Evolutionary conservation across 768 basidiomycete genomes (phyloP).

Genomic region (Tricholoma terreum): DNA sequence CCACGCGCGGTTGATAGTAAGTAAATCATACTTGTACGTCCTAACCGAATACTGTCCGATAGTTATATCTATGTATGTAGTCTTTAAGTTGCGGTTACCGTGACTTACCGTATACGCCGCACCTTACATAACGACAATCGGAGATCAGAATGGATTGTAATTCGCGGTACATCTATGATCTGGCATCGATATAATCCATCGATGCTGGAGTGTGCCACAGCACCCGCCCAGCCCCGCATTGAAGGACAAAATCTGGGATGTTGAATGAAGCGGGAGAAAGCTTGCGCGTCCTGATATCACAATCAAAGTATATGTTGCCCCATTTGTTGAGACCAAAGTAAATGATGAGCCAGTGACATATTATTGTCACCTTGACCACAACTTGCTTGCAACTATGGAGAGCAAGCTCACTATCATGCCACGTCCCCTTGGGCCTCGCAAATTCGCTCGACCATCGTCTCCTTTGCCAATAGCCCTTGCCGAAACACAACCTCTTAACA

Average conservation of each 20-base stretch:
- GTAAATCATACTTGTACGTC: no score
- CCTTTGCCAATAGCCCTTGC: constrained; percentile 21
- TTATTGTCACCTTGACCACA: constrained; percentile 28
- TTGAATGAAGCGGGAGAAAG: background rate
- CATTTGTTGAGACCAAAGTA: constrained; percentile 25
- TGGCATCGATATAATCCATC: no score
- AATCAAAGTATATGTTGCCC: constrained; percentile 13
- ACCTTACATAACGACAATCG: background rate
- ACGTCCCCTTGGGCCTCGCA: constrained; percentile 54
- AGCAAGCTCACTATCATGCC: constrained; percentile 19
- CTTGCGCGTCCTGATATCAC: no score
- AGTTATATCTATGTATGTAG: no score
- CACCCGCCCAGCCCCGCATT: no score
- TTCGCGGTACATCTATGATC: no score
- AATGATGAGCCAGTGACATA: constrained; percentile 24
- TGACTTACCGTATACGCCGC: constrained; percentile 11
- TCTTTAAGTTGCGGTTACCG: no score
- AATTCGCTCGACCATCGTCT: constrained; percentile 37
- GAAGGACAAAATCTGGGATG: no score
- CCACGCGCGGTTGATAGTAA: no score
- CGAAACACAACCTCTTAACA: constrained; percentile 28
- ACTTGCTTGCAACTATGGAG: constrained; percentile 23
- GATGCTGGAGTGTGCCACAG: background rate
- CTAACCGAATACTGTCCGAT: no score
- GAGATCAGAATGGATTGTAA: no score